These are phyloP conservation scores for Talaromyces thailandensis DNA, from an alignment of 495 filamentous ascomycete species.

Conservation along the genomic window DNA sequence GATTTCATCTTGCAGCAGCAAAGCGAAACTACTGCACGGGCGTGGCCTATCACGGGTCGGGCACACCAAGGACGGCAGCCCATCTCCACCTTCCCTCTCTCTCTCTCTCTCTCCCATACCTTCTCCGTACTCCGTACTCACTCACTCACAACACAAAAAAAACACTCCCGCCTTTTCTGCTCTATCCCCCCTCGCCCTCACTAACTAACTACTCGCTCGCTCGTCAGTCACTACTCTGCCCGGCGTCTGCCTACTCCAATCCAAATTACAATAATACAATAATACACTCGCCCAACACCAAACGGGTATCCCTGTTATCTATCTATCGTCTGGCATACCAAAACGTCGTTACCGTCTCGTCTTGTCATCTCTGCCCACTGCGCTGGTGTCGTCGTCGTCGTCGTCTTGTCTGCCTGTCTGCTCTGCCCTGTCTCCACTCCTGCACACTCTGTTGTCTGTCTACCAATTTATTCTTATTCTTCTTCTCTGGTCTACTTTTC, in stretches of 20 bases:
- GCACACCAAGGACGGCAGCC: not conserved
- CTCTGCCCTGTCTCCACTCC: not conserved
- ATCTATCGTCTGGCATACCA: not conserved
- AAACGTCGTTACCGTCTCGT: not conserved
- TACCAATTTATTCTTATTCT: not conserved
- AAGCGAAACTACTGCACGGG: slow-evolving; percentile 5
- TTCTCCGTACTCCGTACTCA: too few species aligned
- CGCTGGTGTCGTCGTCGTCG: not conserved
- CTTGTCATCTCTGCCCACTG: not conserved
- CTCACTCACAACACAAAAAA: too few species aligned
- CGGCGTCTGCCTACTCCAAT: too few species aligned
- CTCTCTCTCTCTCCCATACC: too few species aligned
- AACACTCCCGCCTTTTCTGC: not conserved
- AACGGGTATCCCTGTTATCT: not conserved
- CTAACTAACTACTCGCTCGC: slow-evolving; percentile 1
- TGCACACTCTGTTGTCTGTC: not conserved
- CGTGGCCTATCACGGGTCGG: slow-evolving; percentile 6
- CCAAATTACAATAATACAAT: not conserved
- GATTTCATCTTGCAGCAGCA: slow-evolving; percentile 1
- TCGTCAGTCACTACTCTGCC: not conserved
- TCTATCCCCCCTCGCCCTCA: not conserved
- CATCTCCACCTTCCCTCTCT: not conserved
- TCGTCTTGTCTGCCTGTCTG: not conserved
- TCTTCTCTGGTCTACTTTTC: slow-evolving; percentile 4
- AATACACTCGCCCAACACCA: not conserved